These are phyloP conservation scores for Isatis tinctoria DNA, from an alignment of 345 rosid genomes.

Conservation along the genomic window DNA sequence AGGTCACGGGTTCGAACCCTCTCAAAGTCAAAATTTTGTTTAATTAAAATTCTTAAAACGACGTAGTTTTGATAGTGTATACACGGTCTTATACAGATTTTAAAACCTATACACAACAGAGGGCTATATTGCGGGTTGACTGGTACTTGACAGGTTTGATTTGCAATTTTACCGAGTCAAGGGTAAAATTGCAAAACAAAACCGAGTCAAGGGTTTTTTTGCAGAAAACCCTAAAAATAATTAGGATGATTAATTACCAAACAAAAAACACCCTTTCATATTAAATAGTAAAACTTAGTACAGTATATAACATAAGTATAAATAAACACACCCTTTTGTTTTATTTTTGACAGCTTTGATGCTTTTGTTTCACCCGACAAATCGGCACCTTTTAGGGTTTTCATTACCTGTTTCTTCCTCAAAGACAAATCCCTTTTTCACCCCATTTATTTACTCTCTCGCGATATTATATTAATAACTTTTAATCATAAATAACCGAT, in stretches of 20 bases:
- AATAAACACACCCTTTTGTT: constrained; percentile 38
- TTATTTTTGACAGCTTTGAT: constrained; percentile 37
- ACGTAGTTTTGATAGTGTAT: no score
- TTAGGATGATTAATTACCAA: background rate
- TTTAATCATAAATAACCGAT: constrained; percentile 8
- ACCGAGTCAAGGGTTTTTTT: no score
- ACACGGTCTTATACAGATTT: no score
- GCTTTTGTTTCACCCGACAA: constrained; percentile 43
- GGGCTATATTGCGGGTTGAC: no score
- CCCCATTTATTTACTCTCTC: constrained; percentile 24
- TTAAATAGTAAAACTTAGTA: background rate
- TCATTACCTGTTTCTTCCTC: constrained; percentile 36
- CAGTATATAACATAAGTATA: constrained; percentile 27
- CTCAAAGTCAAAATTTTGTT: no score
- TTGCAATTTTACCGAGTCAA: no score
- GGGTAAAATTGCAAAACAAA: no score
- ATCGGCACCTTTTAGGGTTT: constrained; percentile 40
- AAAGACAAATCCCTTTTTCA: constrained; percentile 31
- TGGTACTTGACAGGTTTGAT: no score
- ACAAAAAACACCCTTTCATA: background rate
- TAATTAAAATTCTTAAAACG: no score
- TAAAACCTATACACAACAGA: no score
- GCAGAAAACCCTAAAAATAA: no score
- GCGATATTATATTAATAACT: background rate
- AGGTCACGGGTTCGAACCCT: no score